Percentiles rank a stretch among this genome's conserved stretches.
Evolutionary conservation across 306 rosid species (phyloP).

Genomic region (Psophocarpus tetragonolobus): DNA sequence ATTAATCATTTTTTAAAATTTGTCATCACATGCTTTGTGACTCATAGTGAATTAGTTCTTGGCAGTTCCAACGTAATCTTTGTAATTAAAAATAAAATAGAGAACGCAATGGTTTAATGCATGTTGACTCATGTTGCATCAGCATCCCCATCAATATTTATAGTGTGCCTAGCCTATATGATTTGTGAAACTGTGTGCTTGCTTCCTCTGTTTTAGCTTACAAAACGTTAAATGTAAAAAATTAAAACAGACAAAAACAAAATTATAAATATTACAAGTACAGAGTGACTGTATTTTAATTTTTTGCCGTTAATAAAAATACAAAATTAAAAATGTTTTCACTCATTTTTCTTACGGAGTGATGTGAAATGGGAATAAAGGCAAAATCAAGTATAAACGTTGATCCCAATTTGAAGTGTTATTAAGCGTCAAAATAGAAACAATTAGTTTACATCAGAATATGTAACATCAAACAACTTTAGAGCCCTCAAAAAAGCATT

Average conservation of each 20-base stretch:
- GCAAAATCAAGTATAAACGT: not conserved
- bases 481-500: not conserved
- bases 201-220: constrained; percentile 5
- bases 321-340: not conserved
- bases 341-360: not conserved
- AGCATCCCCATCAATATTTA: not conserved
- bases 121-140: constrained; percentile 38
- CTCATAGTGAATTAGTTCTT: not conserved
- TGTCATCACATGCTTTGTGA: constrained; percentile 26
- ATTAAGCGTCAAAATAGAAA: not conserved
- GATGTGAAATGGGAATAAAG: constrained; percentile 6
- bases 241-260: not conserved
- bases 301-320: not conserved
- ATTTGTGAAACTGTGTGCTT: constrained; percentile 34
- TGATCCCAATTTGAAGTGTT: not conserved
- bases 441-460: not conserved
- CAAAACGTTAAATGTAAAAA: not conserved
- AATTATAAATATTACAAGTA: not conserved
- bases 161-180: not conserved
- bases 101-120: not conserved
- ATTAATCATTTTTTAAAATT: not conserved
- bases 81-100: constrained; percentile 11
- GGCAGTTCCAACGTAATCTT: constrained; percentile 28
- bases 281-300: not conserved
- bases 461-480: not conserved